These are phyloP conservation scores for Keithomyces neogunnii DNA, from an alignment of 2,329 filamentous ascomycete species.

Conservation along the genomic window DNA sequence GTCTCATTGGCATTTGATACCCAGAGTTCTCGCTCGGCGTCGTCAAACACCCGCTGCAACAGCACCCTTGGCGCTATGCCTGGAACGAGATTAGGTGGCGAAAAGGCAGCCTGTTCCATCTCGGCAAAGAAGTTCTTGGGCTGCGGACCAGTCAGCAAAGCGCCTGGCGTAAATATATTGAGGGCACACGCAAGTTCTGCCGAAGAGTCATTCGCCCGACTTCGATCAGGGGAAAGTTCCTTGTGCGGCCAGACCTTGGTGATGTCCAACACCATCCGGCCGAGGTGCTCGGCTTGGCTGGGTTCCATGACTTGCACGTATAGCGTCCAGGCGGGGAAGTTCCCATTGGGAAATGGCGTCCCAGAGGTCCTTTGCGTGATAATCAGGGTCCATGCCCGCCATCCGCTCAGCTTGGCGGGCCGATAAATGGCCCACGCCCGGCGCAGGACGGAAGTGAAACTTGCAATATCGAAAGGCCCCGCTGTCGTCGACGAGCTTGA, in stretches of 20 bases:
- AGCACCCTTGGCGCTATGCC: constrained; percentile 31
- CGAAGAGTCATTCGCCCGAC: constrained; percentile 62
- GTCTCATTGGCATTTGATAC: neutral
- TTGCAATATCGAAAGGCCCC: constrained; percentile 42
- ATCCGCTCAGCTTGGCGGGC: constrained; percentile 25
- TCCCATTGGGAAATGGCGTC: constrained; percentile 34
- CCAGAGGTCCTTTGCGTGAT: constrained; percentile 26
- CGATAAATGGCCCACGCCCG: constrained; percentile 35
- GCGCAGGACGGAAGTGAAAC: constrained; percentile 38
- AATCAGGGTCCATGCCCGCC: constrained; percentile 42
- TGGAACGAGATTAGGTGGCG: constrained; percentile 39
- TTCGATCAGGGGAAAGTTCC: constrained; percentile 51
- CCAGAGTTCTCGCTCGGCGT: neutral
- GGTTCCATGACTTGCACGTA: constrained; percentile 39
- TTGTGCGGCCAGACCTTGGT: constrained; percentile 68
- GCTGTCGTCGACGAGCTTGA: constrained; percentile 33
- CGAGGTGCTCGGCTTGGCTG: constrained; percentile 34
- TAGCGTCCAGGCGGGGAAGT: constrained; percentile 29
- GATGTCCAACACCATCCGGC: constrained; percentile 61
- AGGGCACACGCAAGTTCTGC: constrained; percentile 41
- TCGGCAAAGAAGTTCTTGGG: constrained; percentile 43
- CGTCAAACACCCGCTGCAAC: constrained; percentile 2
- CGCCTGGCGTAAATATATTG: too few relatives aligned
- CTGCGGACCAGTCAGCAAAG: constrained; percentile 14
- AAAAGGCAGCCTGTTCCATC: constrained; percentile 43